A percentile compares a stretch with the other conserved stretches of the same genome.
phyloP scores from a whole-genome alignment of 352 stramenopile genomes.

The Globisporangium splendens region DNA sequence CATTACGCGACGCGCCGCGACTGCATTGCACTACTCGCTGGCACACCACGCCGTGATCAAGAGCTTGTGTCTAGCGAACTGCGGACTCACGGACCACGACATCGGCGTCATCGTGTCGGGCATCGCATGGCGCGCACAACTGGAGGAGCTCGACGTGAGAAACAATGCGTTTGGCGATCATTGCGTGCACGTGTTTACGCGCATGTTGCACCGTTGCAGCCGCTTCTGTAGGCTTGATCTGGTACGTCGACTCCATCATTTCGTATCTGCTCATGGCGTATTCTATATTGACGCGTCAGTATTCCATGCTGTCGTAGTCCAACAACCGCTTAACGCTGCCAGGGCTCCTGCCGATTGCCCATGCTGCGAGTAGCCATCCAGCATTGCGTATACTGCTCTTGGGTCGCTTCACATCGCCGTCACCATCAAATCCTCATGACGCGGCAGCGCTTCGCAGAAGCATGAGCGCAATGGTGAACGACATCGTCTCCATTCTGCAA shows the following conservation, averaged over 20 bases:
- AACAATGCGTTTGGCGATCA: constrained; percentile 31
- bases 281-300: background rate
- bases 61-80: constrained; percentile 32
- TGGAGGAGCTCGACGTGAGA: constrained; percentile 32
- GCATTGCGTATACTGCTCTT: constrained; percentile 26
- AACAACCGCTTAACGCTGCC: constrained; percentile 27
- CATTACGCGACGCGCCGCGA: constrained; percentile 20
- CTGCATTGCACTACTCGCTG: constrained; percentile 29
- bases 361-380: constrained; percentile 13
- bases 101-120: constrained; percentile 37
- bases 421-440: background rate
- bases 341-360: constrained; percentile 22
- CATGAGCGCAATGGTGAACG: constrained; percentile 1
- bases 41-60: constrained; percentile 27
- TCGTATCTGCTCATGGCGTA: background rate
- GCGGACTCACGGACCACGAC: constrained; percentile 28
- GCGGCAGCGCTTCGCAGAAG: background rate
- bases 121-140: constrained; percentile 31
- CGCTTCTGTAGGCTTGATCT: constrained; percentile 31
- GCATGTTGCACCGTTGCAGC: constrained; percentile 31
- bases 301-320: constrained; percentile 16
- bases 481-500: constrained; percentile 13
- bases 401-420: constrained; percentile 19
- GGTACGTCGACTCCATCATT: constrained; percentile 16
- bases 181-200: constrained; percentile 22